Evolutionary conservation across 139 green algal species (phyloP), one percentile per base, ranked within the genome.

Genomic region (Chlorella sp.): DNA sequence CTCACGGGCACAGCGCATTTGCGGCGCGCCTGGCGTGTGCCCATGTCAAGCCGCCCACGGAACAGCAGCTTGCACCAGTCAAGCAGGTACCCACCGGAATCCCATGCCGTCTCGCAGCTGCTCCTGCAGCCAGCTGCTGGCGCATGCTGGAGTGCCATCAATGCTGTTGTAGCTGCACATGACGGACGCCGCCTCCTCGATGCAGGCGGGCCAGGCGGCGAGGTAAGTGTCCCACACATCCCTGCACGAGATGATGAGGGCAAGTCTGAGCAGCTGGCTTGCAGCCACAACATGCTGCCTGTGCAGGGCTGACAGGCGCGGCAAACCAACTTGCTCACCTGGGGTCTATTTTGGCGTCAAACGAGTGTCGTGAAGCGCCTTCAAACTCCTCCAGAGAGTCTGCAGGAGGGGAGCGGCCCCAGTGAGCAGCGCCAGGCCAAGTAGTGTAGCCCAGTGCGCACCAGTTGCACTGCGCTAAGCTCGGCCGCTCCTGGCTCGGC

Each of bases 111-210:
- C 22, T 11, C 73, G 73, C 44, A 78, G 40, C 36, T 78, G 43
- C 11, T 78, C 36, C 0, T 82, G 82, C 58, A 92, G 84, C 19
- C 69, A 73, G 28, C 22, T n/a, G 74, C 36, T 86, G 73, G 87
- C 87, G 73, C 89, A 92, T 36, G 87, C 80, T 7, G 89, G 89
- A 0, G 84, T 60, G 67, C 89, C 89, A 46, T 92, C 87, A 30
- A 92, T 70, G 26, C 54, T 38, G 62, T 92, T 92, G 89, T 92
- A 92, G 62, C 64, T 80, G 85, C 89, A 92, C 87, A 92, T 92
- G 40, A 91, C 83, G 28, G 79, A 83, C 5, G 75, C 51, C 9
- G 72, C 89, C 40, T 86, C 62, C 13, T 13, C n/a, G 7, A 84
- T 72, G 46, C 89, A 92, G 26, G 87, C 85, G 34, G 85, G 36